Evolutionary conservation across 2,329 filamentous ascomycete genomes (phyloP), one percentile per base, ranked within the genome.

Genomic region (Xylariomycetidae sp.): DNA sequence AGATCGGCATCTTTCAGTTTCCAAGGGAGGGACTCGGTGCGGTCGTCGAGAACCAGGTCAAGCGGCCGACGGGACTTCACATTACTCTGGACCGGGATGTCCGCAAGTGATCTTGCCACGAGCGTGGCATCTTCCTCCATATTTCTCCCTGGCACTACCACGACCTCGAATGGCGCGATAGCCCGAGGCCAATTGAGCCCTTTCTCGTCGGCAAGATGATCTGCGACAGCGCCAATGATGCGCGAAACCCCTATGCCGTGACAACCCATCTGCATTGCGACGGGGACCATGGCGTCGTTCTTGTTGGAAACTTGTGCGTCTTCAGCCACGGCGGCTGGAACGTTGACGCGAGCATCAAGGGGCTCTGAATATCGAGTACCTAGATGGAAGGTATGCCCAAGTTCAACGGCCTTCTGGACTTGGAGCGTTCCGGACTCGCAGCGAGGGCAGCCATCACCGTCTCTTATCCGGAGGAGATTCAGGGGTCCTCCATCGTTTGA

Each of bases 321-420:
- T 25, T 42, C 40, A 41, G 41, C 9, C 27, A 44, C 41, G 8
- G 46, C 43, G 19, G 46, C 50, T 16, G 63, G 72, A 16, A 67
- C 46, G 11, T 66, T 63, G 3, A 92, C 73, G 1, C 62, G 69
- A 2, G 86, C 84, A 6, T 72, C 65, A 1, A 98, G 69, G 0
- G 88, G 82, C 14, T 76, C 69, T 16, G 85, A 89, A 64, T 98
- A 98, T 18, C 89, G 78, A 2, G 86, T 89, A 9, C 90, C 89
- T 2, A 98, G 79, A 57, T 94, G 82, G 63, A 98, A 98, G 0
- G 92, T 97, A 59, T 98, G 92, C 1, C 88, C 92, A 12, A 97
- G 72, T 61, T 98, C 92, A 31, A 97, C 82, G 6, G 88, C 86
- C 41, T 75, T 81, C 37, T 83, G 73, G 3, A 85, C 68, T 27